phyloP scores from a whole-genome alignment of 768 basidiomycete genomes.

The Rubroboletus pulcherrimus region DNA sequence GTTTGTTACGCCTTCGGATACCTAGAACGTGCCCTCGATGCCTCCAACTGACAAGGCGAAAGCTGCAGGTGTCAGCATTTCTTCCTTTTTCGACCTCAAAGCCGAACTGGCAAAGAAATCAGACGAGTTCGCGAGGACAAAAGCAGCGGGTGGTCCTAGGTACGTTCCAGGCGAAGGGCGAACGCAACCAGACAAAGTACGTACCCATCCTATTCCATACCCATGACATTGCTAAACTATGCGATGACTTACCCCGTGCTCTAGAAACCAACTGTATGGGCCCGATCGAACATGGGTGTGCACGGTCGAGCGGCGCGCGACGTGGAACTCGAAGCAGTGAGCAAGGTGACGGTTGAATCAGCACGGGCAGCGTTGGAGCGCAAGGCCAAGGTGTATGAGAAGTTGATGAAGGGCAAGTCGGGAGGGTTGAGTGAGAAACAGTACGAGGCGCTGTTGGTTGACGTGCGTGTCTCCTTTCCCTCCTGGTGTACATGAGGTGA shows the following conservation, averaged over 20 bases:
- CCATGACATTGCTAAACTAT: too few relatives aligned
- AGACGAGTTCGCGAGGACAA: conserved; percentile 62
- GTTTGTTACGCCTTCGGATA: background rate
- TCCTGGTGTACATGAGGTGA: too few relatives aligned
- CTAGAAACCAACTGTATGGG: conserved; percentile 79
- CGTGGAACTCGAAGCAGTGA: conserved; percentile 64
- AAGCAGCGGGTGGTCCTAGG: conserved; percentile 50
- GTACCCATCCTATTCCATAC: background rate
- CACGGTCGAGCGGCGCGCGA: conserved; percentile 60
- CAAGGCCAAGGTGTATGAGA: conserved; percentile 79
- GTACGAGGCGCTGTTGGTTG: conserved; percentile 67
- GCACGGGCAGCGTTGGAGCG: conserved; percentile 68
- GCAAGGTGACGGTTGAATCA: conserved; percentile 69
- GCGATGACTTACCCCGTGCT: too few relatives aligned
- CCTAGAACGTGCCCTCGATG: conserved; percentile 28
- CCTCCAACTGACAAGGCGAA: conserved; percentile 53
- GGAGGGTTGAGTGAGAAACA: conserved; percentile 76
- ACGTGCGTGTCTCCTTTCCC: conserved; percentile 62
- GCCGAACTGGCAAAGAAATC: conserved; percentile 48
- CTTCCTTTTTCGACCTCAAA: conserved; percentile 81
- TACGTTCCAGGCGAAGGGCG: conserved; percentile 54
- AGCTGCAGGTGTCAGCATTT: conserved; percentile 65
- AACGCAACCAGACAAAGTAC: conserved; percentile 69
- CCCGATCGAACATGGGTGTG: conserved; percentile 75
- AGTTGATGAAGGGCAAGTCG: conserved; percentile 70